Percentiles rank a stretch among this genome's conserved stretches.
These are phyloP conservation scores for Exidia glandulosa DNA, from an alignment of 768 basidiomycete species.

Conservation along the genomic window DNA sequence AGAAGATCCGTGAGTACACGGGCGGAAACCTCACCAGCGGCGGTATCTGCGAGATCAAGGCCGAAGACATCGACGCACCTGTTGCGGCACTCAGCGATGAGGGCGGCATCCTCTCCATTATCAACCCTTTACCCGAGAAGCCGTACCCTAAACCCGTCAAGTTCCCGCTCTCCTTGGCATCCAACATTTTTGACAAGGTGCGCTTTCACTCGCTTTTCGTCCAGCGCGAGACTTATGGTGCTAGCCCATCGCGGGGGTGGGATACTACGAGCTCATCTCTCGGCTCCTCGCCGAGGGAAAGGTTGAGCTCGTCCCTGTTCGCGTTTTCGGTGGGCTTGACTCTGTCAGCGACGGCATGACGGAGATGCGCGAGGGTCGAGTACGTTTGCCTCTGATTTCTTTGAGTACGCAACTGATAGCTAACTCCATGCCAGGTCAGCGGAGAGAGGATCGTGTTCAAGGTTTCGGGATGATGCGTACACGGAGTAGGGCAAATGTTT, in stretches of 20 bases:
- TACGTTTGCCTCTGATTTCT: background rate
- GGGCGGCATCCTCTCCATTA: background rate
- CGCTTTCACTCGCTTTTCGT: background rate
- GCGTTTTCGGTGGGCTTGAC: background rate
- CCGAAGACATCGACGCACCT: background rate
- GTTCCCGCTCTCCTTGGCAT: background rate
- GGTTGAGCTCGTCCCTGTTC: background rate
- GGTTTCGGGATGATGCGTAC: too few species aligned
- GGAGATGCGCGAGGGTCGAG: background rate
- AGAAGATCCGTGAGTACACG: background rate
- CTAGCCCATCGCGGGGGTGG: background rate
- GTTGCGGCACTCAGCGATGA: background rate
- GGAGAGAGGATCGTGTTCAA: background rate
- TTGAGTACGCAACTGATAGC: background rate
- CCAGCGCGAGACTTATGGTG: background rate
- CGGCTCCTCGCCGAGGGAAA: background rate
- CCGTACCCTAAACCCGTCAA: background rate
- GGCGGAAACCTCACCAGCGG: background rate
- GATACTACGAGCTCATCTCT: background rate
- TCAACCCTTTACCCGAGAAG: background rate
- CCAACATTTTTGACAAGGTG: background rate
- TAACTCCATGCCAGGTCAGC: background rate
- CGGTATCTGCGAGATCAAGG: background rate
- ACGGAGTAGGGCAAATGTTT: too few species aligned
- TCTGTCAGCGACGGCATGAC: background rate